phyloP scores from a whole-genome alignment of 768 basidiomycete genomes.

The Pilatotrama ljubarskyi region DNA sequence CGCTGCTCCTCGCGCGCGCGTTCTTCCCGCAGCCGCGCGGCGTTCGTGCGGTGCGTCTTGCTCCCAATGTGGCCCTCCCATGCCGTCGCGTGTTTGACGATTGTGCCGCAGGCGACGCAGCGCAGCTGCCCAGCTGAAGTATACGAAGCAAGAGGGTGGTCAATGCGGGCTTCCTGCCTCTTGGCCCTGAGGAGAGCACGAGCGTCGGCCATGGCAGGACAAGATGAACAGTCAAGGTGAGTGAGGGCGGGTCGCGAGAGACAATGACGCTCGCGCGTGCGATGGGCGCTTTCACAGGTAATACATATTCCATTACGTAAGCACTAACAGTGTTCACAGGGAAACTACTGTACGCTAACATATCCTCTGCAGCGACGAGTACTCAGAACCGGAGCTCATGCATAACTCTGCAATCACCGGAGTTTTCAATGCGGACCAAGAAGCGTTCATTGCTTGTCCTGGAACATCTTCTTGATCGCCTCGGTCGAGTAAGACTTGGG shows the following conservation, averaged over 20 bases:
- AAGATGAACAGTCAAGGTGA: not conserved
- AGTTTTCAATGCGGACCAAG: not conserved
- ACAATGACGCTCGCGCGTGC: slow-evolving; percentile 1
- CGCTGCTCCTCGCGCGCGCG: slow-evolving; percentile 37
- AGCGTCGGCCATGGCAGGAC: slow-evolving; percentile 65
- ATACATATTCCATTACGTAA: slow-evolving; percentile 21
- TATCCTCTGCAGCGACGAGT: not conserved
- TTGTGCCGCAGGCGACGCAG: slow-evolving; percentile 61
- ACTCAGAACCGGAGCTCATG: not conserved
- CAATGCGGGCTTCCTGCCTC: slow-evolving; percentile 69
- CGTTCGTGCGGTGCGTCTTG: slow-evolving; percentile 73
- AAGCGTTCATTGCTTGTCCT: slow-evolving; percentile 43
- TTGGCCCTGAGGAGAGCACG: slow-evolving; percentile 84
- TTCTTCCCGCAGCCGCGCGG: slow-evolving; percentile 58
- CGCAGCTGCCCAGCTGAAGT: slow-evolving; percentile 63
- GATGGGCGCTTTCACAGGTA: slow-evolving; percentile 6
- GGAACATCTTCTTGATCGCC: slow-evolving; percentile 79
- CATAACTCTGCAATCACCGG: not conserved
- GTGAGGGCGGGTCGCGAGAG: not conserved
- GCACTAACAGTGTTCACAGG: slow-evolving; percentile 13
- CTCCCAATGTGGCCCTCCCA: slow-evolving; percentile 88
- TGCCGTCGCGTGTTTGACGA: slow-evolving; percentile 75
- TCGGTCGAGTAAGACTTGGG: slow-evolving; percentile 89
- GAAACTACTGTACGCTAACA: slow-evolving; percentile 19
- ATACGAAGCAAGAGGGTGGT: slow-evolving; percentile 75